phyloP scores from a whole-genome alignment of 192 early-diverging fungal species.

The Lunasporangiospora selenospora region DNA sequence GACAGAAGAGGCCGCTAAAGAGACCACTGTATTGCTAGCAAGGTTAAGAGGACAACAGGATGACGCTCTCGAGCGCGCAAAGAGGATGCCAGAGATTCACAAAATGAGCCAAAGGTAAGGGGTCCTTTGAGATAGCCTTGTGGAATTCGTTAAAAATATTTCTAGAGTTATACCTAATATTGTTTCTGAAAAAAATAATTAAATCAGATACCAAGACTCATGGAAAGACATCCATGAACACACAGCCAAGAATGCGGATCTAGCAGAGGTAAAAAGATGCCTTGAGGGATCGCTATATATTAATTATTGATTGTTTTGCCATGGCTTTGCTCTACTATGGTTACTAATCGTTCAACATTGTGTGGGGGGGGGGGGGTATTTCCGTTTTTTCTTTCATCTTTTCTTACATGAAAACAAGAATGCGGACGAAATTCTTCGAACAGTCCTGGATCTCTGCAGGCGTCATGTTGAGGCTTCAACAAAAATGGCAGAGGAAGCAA shows the following conservation, averaged over 20 bases:
- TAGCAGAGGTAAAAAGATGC: constrained; percentile 44
- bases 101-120: constrained; percentile 37
- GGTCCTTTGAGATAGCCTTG: too few relatives aligned
- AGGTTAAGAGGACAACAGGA: constrained; percentile 26
- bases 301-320: neutral
- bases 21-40: constrained; percentile 29
- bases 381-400: too few relatives aligned
- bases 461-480: constrained; percentile 12
- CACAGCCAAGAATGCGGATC: constrained; percentile 29
- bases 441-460: constrained; percentile 28
- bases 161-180: too few relatives aligned
- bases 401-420: neutral
- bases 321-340: neutral
- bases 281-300: too few relatives aligned
- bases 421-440: constrained; percentile 43
- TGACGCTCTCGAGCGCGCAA: constrained; percentile 7
- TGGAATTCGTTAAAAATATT: too few relatives aligned
- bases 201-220: constrained; percentile 48
- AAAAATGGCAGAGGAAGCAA: constrained; percentile 16
- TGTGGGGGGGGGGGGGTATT: too few relatives aligned
- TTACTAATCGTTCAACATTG: too few relatives aligned
- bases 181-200: too few relatives aligned
- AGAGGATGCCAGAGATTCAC: constrained; percentile 29
- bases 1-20: constrained; percentile 37
- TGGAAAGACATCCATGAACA: constrained; percentile 45